These are phyloP conservation scores for Plantago elongata DNA, from an alignment of 257 asterid species.

Conservation along the genomic window DNA sequence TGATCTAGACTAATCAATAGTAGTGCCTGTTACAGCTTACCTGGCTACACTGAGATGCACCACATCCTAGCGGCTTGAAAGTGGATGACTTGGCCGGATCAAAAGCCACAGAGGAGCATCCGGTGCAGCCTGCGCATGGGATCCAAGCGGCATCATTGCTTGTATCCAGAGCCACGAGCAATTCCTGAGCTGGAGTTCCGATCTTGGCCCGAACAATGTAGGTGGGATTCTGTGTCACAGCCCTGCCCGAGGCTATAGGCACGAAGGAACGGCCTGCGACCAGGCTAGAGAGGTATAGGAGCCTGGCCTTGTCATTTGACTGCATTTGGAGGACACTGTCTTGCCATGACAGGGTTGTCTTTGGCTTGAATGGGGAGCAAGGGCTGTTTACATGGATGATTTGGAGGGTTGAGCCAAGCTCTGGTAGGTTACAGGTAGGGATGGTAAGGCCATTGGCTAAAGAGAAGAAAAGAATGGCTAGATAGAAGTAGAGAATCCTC, in stretches of 20 bases:
- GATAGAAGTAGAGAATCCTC: slow-evolving; percentile 21
- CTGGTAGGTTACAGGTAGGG: slow-evolving; percentile 30
- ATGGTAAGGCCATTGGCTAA: slow-evolving; percentile 17
- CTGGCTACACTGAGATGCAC: slow-evolving; percentile 61
- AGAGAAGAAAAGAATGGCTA: slow-evolving; percentile 27
- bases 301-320: slow-evolving; percentile 51
- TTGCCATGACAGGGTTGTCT: slow-evolving; percentile 45
- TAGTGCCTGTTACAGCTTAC: slow-evolving; percentile 18
- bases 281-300: slow-evolving; percentile 54
- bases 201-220: slow-evolving; percentile 55
- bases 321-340: slow-evolving; percentile 69
- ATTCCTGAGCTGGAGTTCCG: slow-evolving; percentile 71
- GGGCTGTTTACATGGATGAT: slow-evolving; percentile 60
- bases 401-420: slow-evolving; percentile 50
- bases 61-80: slow-evolving; percentile 55
- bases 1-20: too few species aligned
- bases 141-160: slow-evolving; percentile 83
- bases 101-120: slow-evolving; percentile 54
- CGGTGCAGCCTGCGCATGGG: slow-evolving; percentile 65
- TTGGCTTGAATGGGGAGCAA: slow-evolving; percentile 54
- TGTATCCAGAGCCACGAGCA: slow-evolving; percentile 69
- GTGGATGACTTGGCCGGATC: slow-evolving; percentile 52
- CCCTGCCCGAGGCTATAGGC: slow-evolving; percentile 69
- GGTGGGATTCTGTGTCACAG: slow-evolving; percentile 60
- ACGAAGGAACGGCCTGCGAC: slow-evolving; percentile 56